Conservation (phyloP, 78 protist genomes). For the Dictyostelium intermedium region DNA sequence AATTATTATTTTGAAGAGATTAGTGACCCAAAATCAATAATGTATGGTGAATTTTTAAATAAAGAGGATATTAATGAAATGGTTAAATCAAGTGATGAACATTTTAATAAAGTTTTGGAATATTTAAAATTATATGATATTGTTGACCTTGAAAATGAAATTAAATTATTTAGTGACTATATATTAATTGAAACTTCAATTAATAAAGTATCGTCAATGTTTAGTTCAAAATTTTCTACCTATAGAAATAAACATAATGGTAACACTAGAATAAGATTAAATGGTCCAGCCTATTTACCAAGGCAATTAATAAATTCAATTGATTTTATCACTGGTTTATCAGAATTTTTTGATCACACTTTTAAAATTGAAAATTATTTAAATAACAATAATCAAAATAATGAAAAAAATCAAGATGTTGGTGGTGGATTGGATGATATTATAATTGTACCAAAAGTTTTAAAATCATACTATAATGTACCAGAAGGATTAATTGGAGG, state of each 20-base stretch:
- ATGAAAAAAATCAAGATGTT: not conserved
- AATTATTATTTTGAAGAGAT: constrained; percentile 26
- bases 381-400: not conserved
- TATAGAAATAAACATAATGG: not conserved
- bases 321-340: constrained; percentile 73
- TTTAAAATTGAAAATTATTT: not conserved
- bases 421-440: not conserved
- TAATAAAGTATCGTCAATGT: not conserved
- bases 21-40: constrained; percentile 53
- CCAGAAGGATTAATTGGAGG: constrained; percentile 23
- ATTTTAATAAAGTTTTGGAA: not conserved
- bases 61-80: constrained; percentile 13
- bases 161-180: constrained; percentile 8
- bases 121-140: not conserved
- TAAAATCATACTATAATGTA: constrained; percentile 50
- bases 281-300: constrained; percentile 63
- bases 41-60: constrained; percentile 62
- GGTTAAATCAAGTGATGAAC: not conserved
- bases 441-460: constrained; percentile 26
- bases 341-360: constrained; percentile 39
- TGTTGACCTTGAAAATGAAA: not conserved
- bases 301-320: constrained; percentile 8
- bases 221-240: constrained; percentile 4
- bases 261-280: not conserved
- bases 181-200: constrained; percentile 45